phyloP scores from a whole-genome alignment of 2,329 filamentous ascomycete species.

The Fusarium veterinarium region DNA sequence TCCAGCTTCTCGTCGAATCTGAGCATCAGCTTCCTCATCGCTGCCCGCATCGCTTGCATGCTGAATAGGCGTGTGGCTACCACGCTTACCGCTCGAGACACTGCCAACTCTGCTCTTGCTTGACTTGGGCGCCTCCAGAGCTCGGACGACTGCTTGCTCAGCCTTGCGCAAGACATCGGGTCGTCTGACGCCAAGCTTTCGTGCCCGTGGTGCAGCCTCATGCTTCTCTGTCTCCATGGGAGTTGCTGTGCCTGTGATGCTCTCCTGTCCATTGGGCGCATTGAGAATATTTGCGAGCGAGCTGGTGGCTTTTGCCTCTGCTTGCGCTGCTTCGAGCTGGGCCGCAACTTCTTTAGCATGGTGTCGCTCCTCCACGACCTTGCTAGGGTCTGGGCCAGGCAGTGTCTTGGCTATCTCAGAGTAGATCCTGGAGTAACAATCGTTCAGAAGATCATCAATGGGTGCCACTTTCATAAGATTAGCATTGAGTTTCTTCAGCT shows the following conservation, averaged over 20 bases:
- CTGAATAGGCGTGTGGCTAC: conserved; percentile 53
- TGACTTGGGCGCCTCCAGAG: conserved; percentile 61
- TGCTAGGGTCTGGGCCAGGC: conserved; percentile 60
- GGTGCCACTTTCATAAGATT: conserved; percentile 85
- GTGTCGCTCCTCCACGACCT: conserved; percentile 59
- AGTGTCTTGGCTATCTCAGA: conserved; percentile 72
- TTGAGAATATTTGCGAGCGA: conserved; percentile 58
- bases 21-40: conserved; percentile 56
- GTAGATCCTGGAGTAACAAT: conserved; percentile 86
- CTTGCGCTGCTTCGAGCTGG: conserved; percentile 49
- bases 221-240: conserved; percentile 55
- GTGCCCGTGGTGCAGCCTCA: conserved; percentile 54
- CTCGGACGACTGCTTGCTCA: conserved; percentile 66
- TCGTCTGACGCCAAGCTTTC: conserved; percentile 61
- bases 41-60: conserved; percentile 52
- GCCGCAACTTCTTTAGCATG: conserved; percentile 56
- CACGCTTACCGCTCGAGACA: conserved; percentile 62
- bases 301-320: conserved; percentile 50
- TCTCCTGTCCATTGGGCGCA: conserved; percentile 54
- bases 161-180: conserved; percentile 71
- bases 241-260: conserved; percentile 48
- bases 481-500: conserved; percentile 79
- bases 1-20: conserved; percentile 51
- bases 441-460: conserved; percentile 94
- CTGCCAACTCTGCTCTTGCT: conserved; percentile 64